These are phyloP conservation scores for Asterochloris erici DNA, from an alignment of 139 green algal species.

Conservation along the genomic window DNA sequence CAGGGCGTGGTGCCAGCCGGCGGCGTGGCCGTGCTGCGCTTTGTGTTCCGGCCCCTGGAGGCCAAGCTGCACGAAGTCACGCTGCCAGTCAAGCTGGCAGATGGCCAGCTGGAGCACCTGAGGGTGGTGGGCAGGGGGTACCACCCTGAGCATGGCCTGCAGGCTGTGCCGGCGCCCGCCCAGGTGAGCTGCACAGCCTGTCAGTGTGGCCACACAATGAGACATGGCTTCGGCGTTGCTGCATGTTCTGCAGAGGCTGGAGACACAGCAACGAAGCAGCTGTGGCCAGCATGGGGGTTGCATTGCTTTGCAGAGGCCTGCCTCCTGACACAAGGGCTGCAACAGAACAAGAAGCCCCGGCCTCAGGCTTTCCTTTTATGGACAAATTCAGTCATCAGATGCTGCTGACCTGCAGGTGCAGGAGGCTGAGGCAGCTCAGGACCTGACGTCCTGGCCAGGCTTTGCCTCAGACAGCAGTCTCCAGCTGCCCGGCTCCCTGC, in stretches of 20 bases:
- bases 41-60: constrained; percentile 51
- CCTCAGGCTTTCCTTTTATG: too few relatives aligned
- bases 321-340: too few relatives aligned
- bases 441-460: constrained; percentile 25
- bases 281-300: neutral
- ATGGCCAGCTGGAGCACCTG: constrained; percentile 18
- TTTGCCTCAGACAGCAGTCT: constrained; percentile 20
- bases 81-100: constrained; percentile 29
- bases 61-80: constrained; percentile 30
- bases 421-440: neutral
- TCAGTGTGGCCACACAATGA: too few relatives aligned
- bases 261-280: neutral
- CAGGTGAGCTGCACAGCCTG: too few relatives aligned
- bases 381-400: too few relatives aligned
- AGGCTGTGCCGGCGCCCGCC: neutral
- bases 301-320: too few relatives aligned
- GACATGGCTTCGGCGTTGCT: too few relatives aligned
- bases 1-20: constrained; percentile 32
- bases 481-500: constrained; percentile 5
- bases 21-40: constrained; percentile 35
- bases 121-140: constrained; percentile 34
- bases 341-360: too few relatives aligned
- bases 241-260: neutral
- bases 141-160: constrained; percentile 15
- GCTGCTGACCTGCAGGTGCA: too few relatives aligned